Evolutionary conservation across 2,329 filamentous ascomycete genomes (phyloP).

Genomic region (Thyridium curvatum): DNA sequence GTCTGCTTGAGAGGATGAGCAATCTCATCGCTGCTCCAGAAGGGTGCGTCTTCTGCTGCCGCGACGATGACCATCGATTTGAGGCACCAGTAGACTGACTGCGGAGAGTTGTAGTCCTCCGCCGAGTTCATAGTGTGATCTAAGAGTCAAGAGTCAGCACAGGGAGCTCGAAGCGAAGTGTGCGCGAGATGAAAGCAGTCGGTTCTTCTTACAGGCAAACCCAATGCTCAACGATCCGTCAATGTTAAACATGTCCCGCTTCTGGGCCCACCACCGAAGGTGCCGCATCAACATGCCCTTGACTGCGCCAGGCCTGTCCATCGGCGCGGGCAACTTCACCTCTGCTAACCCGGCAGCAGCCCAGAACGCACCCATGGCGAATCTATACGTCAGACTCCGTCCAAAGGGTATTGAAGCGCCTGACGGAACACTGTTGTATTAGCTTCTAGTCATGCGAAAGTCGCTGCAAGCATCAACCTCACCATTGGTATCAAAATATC

Average conservation of each 20-base stretch:
- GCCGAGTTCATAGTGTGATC: constrained; percentile 2
- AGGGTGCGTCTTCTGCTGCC: constrained; percentile 19
- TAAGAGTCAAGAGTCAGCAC: no score
- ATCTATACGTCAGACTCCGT: constrained; percentile 43
- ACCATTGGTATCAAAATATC: constrained; percentile 41
- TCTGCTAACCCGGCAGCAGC: constrained; percentile 35
- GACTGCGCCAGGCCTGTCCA: constrained; percentile 29
- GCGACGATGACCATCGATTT: constrained; percentile 29
- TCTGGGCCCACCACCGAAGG: constrained; percentile 39
- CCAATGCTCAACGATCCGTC: constrained; percentile 45
- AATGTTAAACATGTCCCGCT: constrained; percentile 36
- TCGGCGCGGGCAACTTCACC: constrained; percentile 27
- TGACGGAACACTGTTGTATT: constrained; percentile 11
- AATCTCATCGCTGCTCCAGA: constrained; percentile 11
- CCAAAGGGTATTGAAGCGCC: constrained; percentile 46
- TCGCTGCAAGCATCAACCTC: background rate
- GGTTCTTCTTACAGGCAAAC: constrained; percentile 14
- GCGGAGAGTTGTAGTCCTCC: constrained; percentile 15
- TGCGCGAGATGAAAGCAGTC: no score
- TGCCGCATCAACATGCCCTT: constrained; percentile 45
- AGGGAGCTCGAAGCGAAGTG: no score
- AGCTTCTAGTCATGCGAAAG: background rate
- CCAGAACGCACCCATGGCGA: constrained; percentile 42
- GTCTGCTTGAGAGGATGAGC: background rate
- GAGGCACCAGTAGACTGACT: constrained; percentile 35